A percentile compares a stretch with the other conserved stretches of the same genome.
phyloP scores from a whole-genome alignment of 257 asterid genomes.

The Penstemon eatonii region DNA sequence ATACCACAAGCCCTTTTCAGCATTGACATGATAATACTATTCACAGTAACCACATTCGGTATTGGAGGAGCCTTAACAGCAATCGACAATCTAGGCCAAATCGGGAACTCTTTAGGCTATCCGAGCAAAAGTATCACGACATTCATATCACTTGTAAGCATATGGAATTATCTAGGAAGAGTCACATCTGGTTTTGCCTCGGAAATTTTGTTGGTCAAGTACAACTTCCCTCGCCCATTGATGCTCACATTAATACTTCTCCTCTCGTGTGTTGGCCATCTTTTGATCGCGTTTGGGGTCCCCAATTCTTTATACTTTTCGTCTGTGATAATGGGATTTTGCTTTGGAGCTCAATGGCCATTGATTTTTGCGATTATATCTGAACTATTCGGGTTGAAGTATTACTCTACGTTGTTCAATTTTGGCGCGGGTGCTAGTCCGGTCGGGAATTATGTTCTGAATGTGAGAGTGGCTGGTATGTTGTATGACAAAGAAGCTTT shows the following conservation, averaged over 20 bases:
- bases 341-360: constrained; percentile 34
- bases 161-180: constrained; percentile 37
- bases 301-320: constrained; percentile 30
- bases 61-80: constrained; percentile 34
- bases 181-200: constrained; percentile 33
- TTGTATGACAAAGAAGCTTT: constrained; percentile 50
- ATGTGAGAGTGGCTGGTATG: constrained; percentile 49
- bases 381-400: constrained; percentile 36
- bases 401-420: constrained; percentile 49
- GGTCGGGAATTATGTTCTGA: constrained; percentile 49
- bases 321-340: constrained; percentile 29
- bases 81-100: constrained; percentile 35
- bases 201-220: constrained; percentile 20
- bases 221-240: constrained; percentile 30
- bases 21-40: constrained; percentile 32
- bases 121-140: constrained; percentile 27
- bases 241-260: constrained; percentile 21
- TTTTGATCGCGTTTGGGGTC: constrained; percentile 31
- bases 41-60: constrained; percentile 28
- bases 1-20: constrained; percentile 33
- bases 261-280: constrained; percentile 28
- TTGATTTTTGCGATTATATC: constrained; percentile 35
- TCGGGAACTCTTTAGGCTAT: constrained; percentile 30
- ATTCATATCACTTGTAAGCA: constrained; percentile 34
- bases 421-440: constrained; percentile 65